Evolutionary conservation across 352 stramenopile species (phyloP), one percentile per base, ranked within the genome.

Genomic region (Saprolegnia diclina): DNA sequence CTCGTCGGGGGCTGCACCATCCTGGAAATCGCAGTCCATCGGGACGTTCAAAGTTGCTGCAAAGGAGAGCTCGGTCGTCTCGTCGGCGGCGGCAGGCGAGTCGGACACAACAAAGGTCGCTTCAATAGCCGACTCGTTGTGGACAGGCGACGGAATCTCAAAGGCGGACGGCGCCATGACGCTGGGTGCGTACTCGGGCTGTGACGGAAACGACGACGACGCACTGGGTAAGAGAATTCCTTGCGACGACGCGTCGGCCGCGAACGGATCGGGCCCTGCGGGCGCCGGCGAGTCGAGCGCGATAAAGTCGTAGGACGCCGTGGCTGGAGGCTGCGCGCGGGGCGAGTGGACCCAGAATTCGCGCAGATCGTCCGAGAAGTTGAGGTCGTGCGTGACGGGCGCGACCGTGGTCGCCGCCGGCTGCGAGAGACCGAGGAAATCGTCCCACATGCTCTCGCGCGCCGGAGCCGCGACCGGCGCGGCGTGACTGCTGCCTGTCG

Each of bases 341-440:
- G 57, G 32, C 18, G 32, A 64, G 40, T 64, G 22, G n/a, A 67
- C 46, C 45, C 16, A 68, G 35, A 42, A 68, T 26, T 53, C 19
- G 19, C 62, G 26, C 6, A 55, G 16, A 59, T n/a, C 24, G 5
- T 53, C 32, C 24, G 35, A 40, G 24, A 52, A 52, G 18, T 52
- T 35, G 57, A 46, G 40, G 19, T 26, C 32, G n/a, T 62, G 35
- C 32, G 42, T 57, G 3, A 56, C 63, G 38, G 21, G 59, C 22
- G 35, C n/a, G 13, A 13, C n/a, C 5, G 7, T 62, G 19, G 42
- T 19, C 52, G 35, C 3, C 1, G 3, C 24, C 9, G 35, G 11
- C 35, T 26, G 13, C 52, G 59, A 67, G 29, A 67, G 59, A 13
- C 35, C 59, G 19, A 56, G 16, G 35, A 67, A 67, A 24, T 67